These are phyloP conservation scores for Acrocalymma vagum DNA, from an alignment of 2,329 filamentous ascomycete genomes.

Conservation along the genomic window DNA sequence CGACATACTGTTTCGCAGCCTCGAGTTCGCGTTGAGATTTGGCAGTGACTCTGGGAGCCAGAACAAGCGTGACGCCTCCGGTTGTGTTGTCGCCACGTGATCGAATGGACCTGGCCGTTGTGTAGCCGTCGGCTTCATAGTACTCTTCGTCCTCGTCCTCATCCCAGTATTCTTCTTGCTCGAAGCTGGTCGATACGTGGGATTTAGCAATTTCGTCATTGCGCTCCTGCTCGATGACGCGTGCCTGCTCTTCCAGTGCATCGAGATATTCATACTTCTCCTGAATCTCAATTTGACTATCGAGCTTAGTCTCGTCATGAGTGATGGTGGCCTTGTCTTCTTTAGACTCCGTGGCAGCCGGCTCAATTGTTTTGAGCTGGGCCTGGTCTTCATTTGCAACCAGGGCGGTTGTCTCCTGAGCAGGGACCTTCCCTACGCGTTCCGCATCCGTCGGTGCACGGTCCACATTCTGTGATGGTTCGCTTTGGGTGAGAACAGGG, in stretches of 20 bases:
- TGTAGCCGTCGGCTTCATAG: conserved; percentile 73
- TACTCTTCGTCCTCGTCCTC: conserved; percentile 78
- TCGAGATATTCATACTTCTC: conserved; percentile 47
- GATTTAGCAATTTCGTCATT: conserved; percentile 45
- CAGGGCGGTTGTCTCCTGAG: conserved; percentile 23
- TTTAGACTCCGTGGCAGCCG: conserved; percentile 21
- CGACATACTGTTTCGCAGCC: conserved; percentile 71
- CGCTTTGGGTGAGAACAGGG: conserved; percentile 28
- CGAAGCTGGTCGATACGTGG: conserved; percentile 36
- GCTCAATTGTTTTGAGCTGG: conserved; percentile 1
- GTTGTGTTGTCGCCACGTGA: conserved; percentile 79
- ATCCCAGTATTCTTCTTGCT: conserved; percentile 78
- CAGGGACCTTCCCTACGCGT: conserved; percentile 8
- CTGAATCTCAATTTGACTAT: conserved; percentile 30
- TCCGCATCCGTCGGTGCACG: conserved; percentile 22
- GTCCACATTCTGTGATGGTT: conserved; percentile 28
- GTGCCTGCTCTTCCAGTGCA: conserved; percentile 47
- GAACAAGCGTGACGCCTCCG: conserved; percentile 68
- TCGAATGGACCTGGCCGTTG: conserved; percentile 79
- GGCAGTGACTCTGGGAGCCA: conserved; percentile 76
- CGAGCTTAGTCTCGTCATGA: conserved; percentile 16
- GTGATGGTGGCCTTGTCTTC: conserved; percentile 16
- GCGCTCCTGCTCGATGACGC: conserved; percentile 44
- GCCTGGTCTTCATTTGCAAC: conserved; percentile 8
- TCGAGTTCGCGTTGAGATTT: conserved; percentile 78